Evolutionary conservation across 306 rosid genomes (phyloP).

Genomic region (Delonix regia): DNA sequence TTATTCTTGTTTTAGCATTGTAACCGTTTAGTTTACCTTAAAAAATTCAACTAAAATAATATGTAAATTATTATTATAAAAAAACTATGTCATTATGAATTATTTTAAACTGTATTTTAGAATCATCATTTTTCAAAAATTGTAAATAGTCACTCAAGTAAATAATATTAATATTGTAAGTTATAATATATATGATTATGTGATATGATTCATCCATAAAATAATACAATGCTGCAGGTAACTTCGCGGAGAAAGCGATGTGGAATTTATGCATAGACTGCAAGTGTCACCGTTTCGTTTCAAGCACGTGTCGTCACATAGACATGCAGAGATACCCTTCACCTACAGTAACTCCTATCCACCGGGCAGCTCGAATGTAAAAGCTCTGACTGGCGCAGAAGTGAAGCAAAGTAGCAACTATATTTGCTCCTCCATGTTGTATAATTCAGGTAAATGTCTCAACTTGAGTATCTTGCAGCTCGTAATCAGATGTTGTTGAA

Average conservation of each 20-base stretch:
- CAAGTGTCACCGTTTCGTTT: slow-evolving; percentile 32
- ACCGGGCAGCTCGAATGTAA: background rate
- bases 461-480: too few relatives aligned
- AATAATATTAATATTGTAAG: too few relatives aligned
- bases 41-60: too few relatives aligned
- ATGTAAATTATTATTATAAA: too few relatives aligned
- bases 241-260: background rate
- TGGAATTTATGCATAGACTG: background rate
- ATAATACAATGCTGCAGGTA: background rate
- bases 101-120: too few relatives aligned
- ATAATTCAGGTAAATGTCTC: background rate
- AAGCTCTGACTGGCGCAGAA: background rate
- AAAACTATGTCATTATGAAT: too few relatives aligned
- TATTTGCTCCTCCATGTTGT: background rate
- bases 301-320: slow-evolving; percentile 37
- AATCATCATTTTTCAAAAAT: too few relatives aligned
- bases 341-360: too few relatives aligned
- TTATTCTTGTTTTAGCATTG: too few relatives aligned
- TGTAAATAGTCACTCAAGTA: background rate
- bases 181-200: too few relatives aligned
- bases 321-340: background rate
- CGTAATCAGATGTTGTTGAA: background rate
- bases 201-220: background rate
- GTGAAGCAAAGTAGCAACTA: slow-evolving; percentile 11
- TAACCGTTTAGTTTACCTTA: too few relatives aligned